Base-by-base conservation (phyloP, 2,329 filamentous ascomycete species). In the Drechmeria coniospora region DNA sequence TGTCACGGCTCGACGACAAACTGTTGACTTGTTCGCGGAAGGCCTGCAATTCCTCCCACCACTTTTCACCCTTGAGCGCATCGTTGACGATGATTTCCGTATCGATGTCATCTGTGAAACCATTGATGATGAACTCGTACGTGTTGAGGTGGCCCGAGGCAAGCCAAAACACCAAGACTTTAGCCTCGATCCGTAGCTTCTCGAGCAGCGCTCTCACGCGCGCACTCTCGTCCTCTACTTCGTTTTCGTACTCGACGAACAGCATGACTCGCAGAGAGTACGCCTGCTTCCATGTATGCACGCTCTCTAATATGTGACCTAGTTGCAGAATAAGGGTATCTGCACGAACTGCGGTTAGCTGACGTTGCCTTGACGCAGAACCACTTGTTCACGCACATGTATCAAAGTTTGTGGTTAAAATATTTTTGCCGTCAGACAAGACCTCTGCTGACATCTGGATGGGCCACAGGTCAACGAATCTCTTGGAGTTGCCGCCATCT, bases 371-470 rank as follows among this genome's bases (percentile, higher is more conserved):
- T 21, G 18, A 12, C 21, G 9, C 6, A 11, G 12, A 21, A 9
- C 10, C n/a, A 12, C 15, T 10, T n/a, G 20, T 12, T 27, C 13
- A 51, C 68, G 53, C 71, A 65, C 84, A 92, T 1, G 83, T 92
- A 48, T 92, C 83, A 47, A 92, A 92, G 39, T 92, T 92, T 0
- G 80, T 90, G 1, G 83, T 92, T 30, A 87, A 51, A 5, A 90
- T 63, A 36, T 64, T 74, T 44, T 72, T 68, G 1, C 64, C 65
- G 36, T 77, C 73, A 1, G 76, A 61, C 1, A 72, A 68, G 19
- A 90, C 68, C 41, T 87, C 80, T 1, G 82, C 82, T 5, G 82
- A 87, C 81, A 92, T 92, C 39, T 92, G 84, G 29, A 92, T 90
- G 0, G 83, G 83, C 83, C 83, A 92, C 4, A 92, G 56, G 43